phyloP scores from a whole-genome alignment of 768 basidiomycete genomes.

The Strobilomyces echinocephalus region DNA sequence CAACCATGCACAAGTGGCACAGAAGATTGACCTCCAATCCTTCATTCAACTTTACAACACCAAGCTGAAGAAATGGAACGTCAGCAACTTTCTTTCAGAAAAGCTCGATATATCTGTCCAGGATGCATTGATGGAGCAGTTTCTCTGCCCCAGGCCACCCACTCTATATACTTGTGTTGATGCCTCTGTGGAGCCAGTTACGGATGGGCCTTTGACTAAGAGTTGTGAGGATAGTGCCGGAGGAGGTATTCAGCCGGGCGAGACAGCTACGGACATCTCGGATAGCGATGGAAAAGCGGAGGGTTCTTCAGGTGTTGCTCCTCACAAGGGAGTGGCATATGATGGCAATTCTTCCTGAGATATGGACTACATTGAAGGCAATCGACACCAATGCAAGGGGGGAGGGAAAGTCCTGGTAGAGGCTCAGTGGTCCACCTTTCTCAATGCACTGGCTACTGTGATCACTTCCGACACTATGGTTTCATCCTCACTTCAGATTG shows the following conservation, averaged over 20 bases:
- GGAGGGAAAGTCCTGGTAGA: too few relatives aligned
- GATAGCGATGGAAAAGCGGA: too few relatives aligned
- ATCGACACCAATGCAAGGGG: too few relatives aligned
- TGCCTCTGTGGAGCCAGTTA: neutral
- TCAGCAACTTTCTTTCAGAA: neutral
- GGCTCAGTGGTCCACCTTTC: too few relatives aligned
- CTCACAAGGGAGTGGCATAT: neutral
- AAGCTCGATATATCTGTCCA: neutral
- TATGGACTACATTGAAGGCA: too few relatives aligned
- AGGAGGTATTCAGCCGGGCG: too few relatives aligned
- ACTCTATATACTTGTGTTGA: neutral
- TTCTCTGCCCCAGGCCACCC: neutral
- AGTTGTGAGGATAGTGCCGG: neutral
- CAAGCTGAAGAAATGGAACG: neutral
- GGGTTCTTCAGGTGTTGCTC: neutral
- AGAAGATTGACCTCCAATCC: neutral
- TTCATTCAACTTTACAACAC: neutral
- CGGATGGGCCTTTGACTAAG: neutral
- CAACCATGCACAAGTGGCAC: too few relatives aligned
- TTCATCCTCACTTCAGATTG: too few relatives aligned
- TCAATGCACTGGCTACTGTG: too few relatives aligned
- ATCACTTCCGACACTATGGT: too few relatives aligned
- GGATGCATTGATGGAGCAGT: neutral
- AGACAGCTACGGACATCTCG: too few relatives aligned
- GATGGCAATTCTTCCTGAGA: neutral